phyloP scores from a whole-genome alignment of 345 rosid species.

The Syzygium oleosum region DNA sequence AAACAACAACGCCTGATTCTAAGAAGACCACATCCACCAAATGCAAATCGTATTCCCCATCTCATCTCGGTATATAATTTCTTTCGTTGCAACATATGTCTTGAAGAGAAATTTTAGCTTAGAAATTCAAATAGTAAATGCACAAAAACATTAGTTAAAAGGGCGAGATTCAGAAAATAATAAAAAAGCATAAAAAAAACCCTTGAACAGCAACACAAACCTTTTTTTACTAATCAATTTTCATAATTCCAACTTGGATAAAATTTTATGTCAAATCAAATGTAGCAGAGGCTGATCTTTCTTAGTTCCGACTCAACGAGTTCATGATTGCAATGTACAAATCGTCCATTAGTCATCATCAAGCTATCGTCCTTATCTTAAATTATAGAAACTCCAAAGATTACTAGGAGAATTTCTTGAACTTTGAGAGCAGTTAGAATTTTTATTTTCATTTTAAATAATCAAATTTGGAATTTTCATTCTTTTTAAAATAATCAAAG shows the following conservation, averaged over 20 bases:
- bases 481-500: background rate
- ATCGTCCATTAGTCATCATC: background rate
- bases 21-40: background rate
- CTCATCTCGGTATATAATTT: too few relatives aligned
- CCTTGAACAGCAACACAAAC: background rate
- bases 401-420: background rate
- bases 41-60: background rate
- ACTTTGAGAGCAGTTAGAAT: background rate
- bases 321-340: background rate
- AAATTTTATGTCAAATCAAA: background rate
- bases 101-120: background rate
- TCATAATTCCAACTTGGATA: background rate
- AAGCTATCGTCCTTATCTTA: background rate
- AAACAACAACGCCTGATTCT: background rate
- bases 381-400: background rate
- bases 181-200: background rate
- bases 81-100: background rate
- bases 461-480: background rate
- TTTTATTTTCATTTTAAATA: background rate
- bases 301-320: background rate
- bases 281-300: background rate
- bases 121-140: background rate
- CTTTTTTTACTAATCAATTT: background rate
- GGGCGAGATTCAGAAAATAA: background rate
- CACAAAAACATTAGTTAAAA: background rate